Conservation (phyloP, 2,329 filamentous ascomycete species). For the Botrytis cinerea region DNA sequence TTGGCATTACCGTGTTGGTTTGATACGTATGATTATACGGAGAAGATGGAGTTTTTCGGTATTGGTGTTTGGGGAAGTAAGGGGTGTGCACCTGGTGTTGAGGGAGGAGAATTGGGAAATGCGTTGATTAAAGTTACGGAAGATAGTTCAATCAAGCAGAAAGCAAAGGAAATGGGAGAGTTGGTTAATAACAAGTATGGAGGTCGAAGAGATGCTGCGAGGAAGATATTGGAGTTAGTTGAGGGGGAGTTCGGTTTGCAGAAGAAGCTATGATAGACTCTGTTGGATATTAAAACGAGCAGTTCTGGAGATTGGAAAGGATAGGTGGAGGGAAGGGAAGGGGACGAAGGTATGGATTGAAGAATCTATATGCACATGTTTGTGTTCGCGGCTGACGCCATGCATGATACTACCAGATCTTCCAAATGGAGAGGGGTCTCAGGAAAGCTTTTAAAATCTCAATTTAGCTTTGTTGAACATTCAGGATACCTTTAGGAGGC, state of each 20-base stretch:
- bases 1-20: conserved; percentile 50
- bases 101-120: background rate
- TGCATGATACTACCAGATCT: background rate
- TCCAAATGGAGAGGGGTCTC: accelerated
- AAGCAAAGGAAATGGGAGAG: conserved; percentile 9
- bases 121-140: background rate
- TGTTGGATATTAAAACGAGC: background rate
- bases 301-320: background rate
- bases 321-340: too few species aligned
- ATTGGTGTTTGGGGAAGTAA: conserved; percentile 42
- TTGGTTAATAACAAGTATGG: conserved; percentile 10
- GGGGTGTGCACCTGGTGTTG: background rate
- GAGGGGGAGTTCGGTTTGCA: background rate
- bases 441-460: background rate
- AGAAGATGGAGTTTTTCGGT: conserved; percentile 46
- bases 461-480: background rate
- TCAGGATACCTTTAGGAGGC: background rate
- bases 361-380: background rate
- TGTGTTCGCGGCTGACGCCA: background rate
- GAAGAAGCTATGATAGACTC: background rate
- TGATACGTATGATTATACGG: conserved; percentile 50
- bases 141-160: background rate
- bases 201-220: conserved; percentile 13
- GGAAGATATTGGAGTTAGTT: conserved; percentile 20
- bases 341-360: background rate